Conservation (phyloP, 306 rosid genomes). For the Casuarina glauca region DNA sequence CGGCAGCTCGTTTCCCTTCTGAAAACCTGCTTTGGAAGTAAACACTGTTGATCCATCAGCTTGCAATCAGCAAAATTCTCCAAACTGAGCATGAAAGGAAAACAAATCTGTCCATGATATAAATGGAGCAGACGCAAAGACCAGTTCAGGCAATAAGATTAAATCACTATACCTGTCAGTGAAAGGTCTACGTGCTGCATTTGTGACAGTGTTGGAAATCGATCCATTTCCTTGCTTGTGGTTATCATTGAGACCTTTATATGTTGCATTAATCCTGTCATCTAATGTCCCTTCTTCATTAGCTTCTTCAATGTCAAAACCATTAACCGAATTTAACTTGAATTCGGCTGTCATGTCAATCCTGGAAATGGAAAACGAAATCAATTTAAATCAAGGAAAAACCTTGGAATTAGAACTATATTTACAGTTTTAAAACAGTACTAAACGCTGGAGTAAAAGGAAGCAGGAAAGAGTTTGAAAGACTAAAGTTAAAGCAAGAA, state of each 20-base stretch:
- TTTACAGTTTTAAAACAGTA: neutral
- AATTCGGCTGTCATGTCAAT: slow-evolving; percentile 58
- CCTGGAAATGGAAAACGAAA: slow-evolving; percentile 29
- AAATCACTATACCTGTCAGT: slow-evolving; percentile 48
- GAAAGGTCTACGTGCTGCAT: slow-evolving; percentile 60
- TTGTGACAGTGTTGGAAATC: slow-evolving; percentile 33
- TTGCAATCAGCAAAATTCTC: slow-evolving; percentile 17
- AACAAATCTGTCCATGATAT: neutral
- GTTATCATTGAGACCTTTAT: slow-evolving; percentile 32
- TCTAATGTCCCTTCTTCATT: slow-evolving; percentile 25
- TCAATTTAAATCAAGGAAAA: slow-evolving; percentile 14
- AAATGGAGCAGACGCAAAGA: neutral
- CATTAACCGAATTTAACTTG: slow-evolving; percentile 43
- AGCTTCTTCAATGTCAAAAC: slow-evolving; percentile 49
- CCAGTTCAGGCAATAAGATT: slow-evolving; percentile 13
- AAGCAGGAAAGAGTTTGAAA: neutral
- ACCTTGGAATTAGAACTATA: neutral
- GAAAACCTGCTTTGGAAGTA: slow-evolving; percentile 49
- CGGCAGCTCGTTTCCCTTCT: slow-evolving; percentile 46
- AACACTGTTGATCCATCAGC: slow-evolving; percentile 15
- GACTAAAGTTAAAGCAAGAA: no score
- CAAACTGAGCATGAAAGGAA: slow-evolving; percentile 20
- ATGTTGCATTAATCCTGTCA: slow-evolving; percentile 29
- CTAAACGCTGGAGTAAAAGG: neutral
- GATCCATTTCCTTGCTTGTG: slow-evolving; percentile 40